Evolutionary conservation across 2,329 filamentous ascomycete species (phyloP).

Genomic region (Colletotrichum tamarilloi): DNA sequence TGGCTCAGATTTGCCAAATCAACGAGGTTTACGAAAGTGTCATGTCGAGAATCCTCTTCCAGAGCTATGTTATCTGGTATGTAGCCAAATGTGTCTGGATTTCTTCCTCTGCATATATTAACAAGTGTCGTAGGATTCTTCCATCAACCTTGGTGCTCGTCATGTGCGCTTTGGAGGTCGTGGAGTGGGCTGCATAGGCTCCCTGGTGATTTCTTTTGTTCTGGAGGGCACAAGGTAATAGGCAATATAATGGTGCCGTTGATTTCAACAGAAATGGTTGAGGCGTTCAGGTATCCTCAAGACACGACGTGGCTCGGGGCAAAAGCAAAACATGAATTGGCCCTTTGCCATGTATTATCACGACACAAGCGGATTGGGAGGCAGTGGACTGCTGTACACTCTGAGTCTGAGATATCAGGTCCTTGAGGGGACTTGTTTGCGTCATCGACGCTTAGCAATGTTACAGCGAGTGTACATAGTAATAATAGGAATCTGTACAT

Average conservation of each 20-base stretch:
- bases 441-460: background rate
- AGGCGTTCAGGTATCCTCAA: slow-evolving; percentile 8
- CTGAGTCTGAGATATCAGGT: background rate
- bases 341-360: slow-evolving; percentile 4
- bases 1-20: slow-evolving; percentile 98
- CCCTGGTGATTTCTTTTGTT: slow-evolving; percentile 6
- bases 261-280: background rate
- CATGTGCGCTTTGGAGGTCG: slow-evolving; percentile 89
- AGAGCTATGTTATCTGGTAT: slow-evolving; percentile 95
- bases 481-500: background rate
- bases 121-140: slow-evolving; percentile 74
- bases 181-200: slow-evolving; percentile 78
- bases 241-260: background rate
- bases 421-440: background rate
- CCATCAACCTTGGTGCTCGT: slow-evolving; percentile 92
- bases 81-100: slow-evolving; percentile 45
- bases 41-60: slow-evolving; percentile 93
- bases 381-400: background rate
- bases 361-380: background rate
- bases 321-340: background rate
- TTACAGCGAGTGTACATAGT: background rate
- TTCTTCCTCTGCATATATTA: slow-evolving; percentile 5
- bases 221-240: background rate
- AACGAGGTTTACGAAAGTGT: slow-evolving; percentile 96
- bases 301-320: background rate